Evolutionary conservation across 345 rosid species (phyloP), one percentile per base, ranked within the genome.

Genomic region (Pugionium cornutum): DNA sequence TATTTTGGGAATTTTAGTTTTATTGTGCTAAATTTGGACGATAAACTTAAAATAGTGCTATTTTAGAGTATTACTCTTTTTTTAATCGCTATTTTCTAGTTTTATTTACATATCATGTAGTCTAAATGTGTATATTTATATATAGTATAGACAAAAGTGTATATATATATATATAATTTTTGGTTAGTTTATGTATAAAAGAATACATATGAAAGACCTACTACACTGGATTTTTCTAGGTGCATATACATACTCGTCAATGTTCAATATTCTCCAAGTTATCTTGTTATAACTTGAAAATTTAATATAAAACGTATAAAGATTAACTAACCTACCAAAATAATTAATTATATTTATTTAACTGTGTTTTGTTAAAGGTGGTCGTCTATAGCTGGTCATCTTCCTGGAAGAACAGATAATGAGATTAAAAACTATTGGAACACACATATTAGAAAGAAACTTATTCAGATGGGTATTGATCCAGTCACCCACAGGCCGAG

Each of bases 301-400:
- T 7, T n/a, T 26, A 33, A 62, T 41, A 34, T 59, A 46, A 62
- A 25, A 67, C 51, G 56, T 31, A 59, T 62, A 59, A 61, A 29
- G 26, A 35, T 49, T 67, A 55, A 62, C 64, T 63, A 62, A 74
- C 45, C 69, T 65, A 47, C 69, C 69, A 7, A 53, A 45, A 45
- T 46, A 41, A 3, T 33, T 30, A 18, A 18, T 18, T 0, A 55
- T 39, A 30, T 37, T 5, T 25, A 25, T n/a, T 42, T 46, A 34
- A 41, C 27, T 58, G 4, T 11, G 41, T 64, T 3, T 4, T 4
- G n/a, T n/a, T 6, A 9, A 49, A 74, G 78, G 70, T 74, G 78
- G 78, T 74, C 78, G n/a, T 68, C 74, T 0, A 74, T 74, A 40
- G 78, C 78, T 39, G 73, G 65, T 74, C 78, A 74, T 68, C 78